Percentiles rank a stretch among this genome's conserved stretches.
phyloP scores from a whole-genome alignment of 768 basidiomycete species.

The Pleurotus tuber-regium region DNA sequence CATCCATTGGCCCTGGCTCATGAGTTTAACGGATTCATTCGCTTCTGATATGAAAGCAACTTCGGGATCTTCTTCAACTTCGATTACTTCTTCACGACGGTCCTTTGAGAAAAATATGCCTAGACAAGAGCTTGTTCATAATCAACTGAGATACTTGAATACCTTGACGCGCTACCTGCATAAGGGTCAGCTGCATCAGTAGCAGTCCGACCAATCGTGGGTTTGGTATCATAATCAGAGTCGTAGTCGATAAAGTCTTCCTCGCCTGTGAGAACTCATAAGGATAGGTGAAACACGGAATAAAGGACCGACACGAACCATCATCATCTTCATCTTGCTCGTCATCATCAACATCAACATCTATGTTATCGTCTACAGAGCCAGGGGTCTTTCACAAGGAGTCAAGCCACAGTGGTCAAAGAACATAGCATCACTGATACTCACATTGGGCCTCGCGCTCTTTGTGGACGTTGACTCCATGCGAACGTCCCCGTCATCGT shows the following conservation, averaged over 20 bases:
- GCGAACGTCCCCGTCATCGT: constrained; percentile 51
- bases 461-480: constrained; percentile 26
- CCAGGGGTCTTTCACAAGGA: constrained; percentile 55
- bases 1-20: constrained; percentile 96
- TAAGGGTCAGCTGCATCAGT: constrained; percentile 78
- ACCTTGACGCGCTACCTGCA: constrained; percentile 59
- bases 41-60: constrained; percentile 37
- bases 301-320: constrained; percentile 28
- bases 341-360: constrained; percentile 43
- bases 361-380: constrained; percentile 38
- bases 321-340: constrained; percentile 46
- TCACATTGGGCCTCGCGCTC: constrained; percentile 2
- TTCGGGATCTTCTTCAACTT: constrained; percentile 82
- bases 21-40: constrained; percentile 53
- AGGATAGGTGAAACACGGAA: background rate
- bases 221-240: constrained; percentile 64
- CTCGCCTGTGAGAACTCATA: constrained; percentile 25
- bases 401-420: too few species aligned
- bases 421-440: too few species aligned
- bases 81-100: constrained; percentile 86
- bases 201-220: constrained; percentile 36
- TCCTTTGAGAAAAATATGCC: constrained; percentile 92
- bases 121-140: too few species aligned
- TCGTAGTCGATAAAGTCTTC: constrained; percentile 79
- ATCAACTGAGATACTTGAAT: too few species aligned